phyloP scores from a whole-genome alignment of 495 filamentous ascomycete genomes.

The Achaetomiella virescens region DNA sequence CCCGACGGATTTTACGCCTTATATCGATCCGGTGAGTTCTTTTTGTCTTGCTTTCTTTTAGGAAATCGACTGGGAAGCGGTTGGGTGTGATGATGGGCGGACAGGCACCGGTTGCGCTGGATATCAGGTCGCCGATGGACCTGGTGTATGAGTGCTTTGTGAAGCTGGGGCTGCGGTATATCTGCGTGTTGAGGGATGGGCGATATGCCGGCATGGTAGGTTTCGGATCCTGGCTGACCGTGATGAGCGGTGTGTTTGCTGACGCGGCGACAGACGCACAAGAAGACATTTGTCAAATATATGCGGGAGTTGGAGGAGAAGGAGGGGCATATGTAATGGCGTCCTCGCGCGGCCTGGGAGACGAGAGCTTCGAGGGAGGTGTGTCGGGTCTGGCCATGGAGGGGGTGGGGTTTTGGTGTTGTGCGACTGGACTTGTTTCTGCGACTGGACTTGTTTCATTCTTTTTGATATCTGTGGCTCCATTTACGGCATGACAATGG shows the following conservation, averaged over 20 bases:
- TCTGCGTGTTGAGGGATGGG: conserved; percentile 81
- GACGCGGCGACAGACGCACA: conserved; percentile 57
- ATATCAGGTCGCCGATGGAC: conserved; percentile 88
- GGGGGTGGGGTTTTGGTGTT: too few species aligned
- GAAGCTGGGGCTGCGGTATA: conserved; percentile 86
- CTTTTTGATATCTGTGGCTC: background rate
- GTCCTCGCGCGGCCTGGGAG: too few species aligned
- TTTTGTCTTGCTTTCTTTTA: background rate
- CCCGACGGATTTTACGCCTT: conserved; percentile 79
- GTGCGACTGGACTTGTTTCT: conserved; percentile 17
- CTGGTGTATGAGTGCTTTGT: conserved; percentile 95
- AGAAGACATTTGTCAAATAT: conserved; percentile 95
- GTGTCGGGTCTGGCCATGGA: too few species aligned
- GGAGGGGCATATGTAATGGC: conserved; percentile 28
- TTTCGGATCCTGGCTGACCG: too few species aligned
- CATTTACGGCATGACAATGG: too few species aligned
- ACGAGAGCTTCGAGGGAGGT: too few species aligned
- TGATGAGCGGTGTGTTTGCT: conserved; percentile 21
- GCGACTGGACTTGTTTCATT: background rate
- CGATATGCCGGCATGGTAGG: conserved; percentile 81
- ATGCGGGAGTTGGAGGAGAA: conserved; percentile 72
- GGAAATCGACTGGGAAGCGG: background rate
- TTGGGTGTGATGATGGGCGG: background rate
- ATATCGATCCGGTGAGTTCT: conserved; percentile 75
- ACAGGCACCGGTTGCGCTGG: conserved; percentile 75